Percentiles rank a stretch among this genome's conserved stretches.
Evolutionary conservation across 2,329 filamentous ascomycete species (phyloP).

Genomic region (Aspergillus ochraceoroseus): DNA sequence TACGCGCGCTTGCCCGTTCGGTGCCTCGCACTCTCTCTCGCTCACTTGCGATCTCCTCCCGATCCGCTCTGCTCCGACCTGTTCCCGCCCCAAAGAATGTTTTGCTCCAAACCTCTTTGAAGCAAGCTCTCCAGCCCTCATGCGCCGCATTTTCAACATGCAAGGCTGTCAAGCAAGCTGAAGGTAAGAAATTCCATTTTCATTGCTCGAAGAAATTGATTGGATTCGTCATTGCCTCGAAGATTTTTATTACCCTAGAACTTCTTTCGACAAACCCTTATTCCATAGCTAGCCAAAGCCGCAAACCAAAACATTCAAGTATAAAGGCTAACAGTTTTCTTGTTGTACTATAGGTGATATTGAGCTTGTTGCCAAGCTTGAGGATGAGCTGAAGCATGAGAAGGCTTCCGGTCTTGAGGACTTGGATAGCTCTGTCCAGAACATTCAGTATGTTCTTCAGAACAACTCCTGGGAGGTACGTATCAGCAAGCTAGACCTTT

Average conservation of each 20-base stretch:
- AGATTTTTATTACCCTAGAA: no score
- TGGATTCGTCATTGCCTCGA: no score
- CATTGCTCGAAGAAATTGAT: no score
- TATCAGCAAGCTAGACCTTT: not conserved
- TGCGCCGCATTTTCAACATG: constrained; percentile 48
- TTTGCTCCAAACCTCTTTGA: constrained; percentile 49
- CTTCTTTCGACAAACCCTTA: no score
- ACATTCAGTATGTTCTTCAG: constrained; percentile 86
- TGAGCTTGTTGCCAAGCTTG: constrained; percentile 80
- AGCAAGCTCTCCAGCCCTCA: constrained; percentile 40
- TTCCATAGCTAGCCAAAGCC: no score
- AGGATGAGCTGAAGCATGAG: constrained; percentile 79
- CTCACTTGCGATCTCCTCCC: constrained; percentile 49
- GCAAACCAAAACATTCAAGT: no score
- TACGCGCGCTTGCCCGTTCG: constrained; percentile 61
- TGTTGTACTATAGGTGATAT: constrained; percentile 65
- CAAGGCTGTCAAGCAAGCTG: constrained; percentile 40
- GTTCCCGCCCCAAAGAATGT: constrained; percentile 49
- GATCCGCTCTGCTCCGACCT: constrained; percentile 45
- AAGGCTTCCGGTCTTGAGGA: constrained; percentile 70
- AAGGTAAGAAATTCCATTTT: constrained; percentile 38
- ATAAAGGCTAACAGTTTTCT: no score
- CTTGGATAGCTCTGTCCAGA: constrained; percentile 71
- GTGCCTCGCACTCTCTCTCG: constrained; percentile 61
- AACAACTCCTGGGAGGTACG: constrained; percentile 74